phyloP scores from a whole-genome alignment of 1,139 yeast genomes.

The Arxiozyma slooffiae region DNA sequence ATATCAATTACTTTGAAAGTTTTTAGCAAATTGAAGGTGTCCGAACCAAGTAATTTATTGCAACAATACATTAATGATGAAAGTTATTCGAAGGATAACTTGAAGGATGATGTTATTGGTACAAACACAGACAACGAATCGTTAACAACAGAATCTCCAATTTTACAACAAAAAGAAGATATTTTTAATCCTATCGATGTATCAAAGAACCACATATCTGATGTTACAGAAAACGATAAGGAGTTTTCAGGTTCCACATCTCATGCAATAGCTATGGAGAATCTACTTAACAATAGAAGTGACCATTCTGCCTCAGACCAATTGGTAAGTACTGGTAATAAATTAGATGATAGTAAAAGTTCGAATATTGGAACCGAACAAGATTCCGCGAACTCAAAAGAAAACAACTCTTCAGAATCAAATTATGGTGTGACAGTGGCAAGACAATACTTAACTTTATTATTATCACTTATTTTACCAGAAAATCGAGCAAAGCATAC shows the following conservation, averaged over 20 bases:
- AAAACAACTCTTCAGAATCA: slow-evolving; percentile 6
- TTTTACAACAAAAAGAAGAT: not conserved
- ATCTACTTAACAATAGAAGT: too few species aligned
- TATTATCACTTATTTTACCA: slow-evolving; percentile 79
- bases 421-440: slow-evolving; percentile 33
- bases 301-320: too few species aligned
- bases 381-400: slow-evolving; percentile 10
- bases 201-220: too few species aligned
- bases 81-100: slow-evolving; percentile 30
- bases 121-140: not conserved
- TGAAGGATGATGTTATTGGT: slow-evolving; percentile 32
- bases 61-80: slow-evolving; percentile 31
- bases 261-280: too few species aligned
- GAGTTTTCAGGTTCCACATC: too few species aligned
- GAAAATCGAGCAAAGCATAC: slow-evolving; percentile 76
- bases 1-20: slow-evolving; percentile 57
- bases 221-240: too few species aligned
- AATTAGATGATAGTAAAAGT: too few species aligned
- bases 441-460: slow-evolving; percentile 46
- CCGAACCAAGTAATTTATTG: slow-evolving; percentile 39
- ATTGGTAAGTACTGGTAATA: too few species aligned
- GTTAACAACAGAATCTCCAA: not conserved
- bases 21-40: slow-evolving; percentile 48
- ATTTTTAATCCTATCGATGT: too few species aligned
- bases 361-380: too few species aligned